Evolutionary conservation across 1,284 basidiomycete genomes (phyloP), one percentile per base, ranked within the genome.

Genomic region (Termitomyces sp.): DNA sequence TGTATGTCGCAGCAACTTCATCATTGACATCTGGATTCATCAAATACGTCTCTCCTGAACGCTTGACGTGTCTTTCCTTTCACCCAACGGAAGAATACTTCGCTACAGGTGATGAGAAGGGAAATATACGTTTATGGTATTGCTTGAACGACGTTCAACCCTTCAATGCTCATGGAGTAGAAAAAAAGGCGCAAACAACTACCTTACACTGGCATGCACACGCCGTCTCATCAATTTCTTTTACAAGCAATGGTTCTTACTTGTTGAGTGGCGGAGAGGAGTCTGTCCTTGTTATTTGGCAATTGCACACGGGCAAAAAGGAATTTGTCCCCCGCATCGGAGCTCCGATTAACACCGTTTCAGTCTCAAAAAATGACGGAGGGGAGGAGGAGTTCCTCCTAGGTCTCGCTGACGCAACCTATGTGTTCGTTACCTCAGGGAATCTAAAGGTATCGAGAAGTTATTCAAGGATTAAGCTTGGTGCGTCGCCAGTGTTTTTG

Each of bases 151-250:
- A 86, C 45, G 70, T 76, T 50, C 61, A 80, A 19, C 71, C 76
- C 5, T 60, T 74, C 43, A 76, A 78, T 61, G 76, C 74, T 31
- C 71, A 74, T 37, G 82, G 79, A 11, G 77, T 84, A 19, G 84
- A 88, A 68, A 87, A 85, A 68, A 83, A 79, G 56, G 81, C 88
- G 1, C 86, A 92, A 56, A 96, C 93, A 0, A 89, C 91, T 1
- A 82, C 86, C 4, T 72, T 97, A 45, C 96, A 98, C 69, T 99
- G 97, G 97, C 97, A 99, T 66, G 89, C 96, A 0, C 95, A 99
- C 67, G 83, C 93, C 5, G 92, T 99, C n/a, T 84, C 89, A 1
- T 88, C 91, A 1, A 71, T 99, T 24, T 76, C 87, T 0, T 99
- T 97, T 68, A 92, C 93, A 0, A 72, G 86, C 1, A 95, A 95